A percentile compares a stretch with the other conserved stretches of the same genome.
phyloP scores from a whole-genome alignment of 371 early-diverging fungal genomes.

The Fennellomyces sp. region DNA sequence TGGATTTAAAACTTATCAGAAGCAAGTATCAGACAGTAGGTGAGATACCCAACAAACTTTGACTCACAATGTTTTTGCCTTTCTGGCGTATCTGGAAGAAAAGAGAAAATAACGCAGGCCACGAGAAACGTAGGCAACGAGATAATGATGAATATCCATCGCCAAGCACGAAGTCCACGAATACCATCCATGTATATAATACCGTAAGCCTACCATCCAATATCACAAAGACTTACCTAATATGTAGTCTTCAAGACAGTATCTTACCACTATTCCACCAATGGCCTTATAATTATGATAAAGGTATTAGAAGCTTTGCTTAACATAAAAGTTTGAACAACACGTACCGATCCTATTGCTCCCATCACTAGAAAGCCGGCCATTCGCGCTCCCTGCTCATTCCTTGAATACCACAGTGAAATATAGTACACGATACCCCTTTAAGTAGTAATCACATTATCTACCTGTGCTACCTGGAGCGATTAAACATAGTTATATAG shows the following conservation, averaged over 20 bases:
- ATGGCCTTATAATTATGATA: background rate
- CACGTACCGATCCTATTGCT: constrained; percentile 69
- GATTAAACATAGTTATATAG: background rate
- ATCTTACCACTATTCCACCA: background rate
- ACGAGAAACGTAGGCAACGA: constrained; percentile 69
- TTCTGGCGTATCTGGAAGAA: constrained; percentile 74
- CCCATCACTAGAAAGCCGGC: constrained; percentile 68
- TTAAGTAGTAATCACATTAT: background rate
- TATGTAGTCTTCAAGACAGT: background rate
- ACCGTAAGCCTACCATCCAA: constrained; percentile 47
- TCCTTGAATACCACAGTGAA: constrained; percentile 48
- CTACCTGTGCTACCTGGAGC: background rate
- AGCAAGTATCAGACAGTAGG: no score
- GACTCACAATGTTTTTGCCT: constrained; percentile 12
- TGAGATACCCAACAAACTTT: no score
- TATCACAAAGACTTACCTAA: no score
- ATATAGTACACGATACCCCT: constrained; percentile 49
- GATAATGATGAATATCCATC: constrained; percentile 77
- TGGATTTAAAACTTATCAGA: constrained; percentile 55
- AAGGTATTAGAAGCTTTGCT: no score
- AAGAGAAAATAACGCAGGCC: constrained; percentile 55
- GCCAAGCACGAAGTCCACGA: constrained; percentile 51
- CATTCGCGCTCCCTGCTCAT: constrained; percentile 73
- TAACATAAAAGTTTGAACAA: no score
- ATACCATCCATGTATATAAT: constrained; percentile 61